phyloP scores from a whole-genome alignment of 129 eudicot genomes.

The Gnaphalium uliginosum region DNA sequence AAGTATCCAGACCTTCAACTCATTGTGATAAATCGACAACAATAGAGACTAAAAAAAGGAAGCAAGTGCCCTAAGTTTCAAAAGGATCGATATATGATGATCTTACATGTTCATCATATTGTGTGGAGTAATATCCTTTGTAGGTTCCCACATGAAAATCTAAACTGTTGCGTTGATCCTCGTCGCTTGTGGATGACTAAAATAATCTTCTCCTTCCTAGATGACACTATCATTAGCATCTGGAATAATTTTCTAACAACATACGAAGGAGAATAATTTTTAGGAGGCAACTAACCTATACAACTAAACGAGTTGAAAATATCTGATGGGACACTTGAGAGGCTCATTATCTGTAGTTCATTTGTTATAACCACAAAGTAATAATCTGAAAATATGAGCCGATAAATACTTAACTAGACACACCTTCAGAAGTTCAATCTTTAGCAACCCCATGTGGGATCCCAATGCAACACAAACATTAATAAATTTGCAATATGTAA shows the following conservation, averaged over 20 bases:
- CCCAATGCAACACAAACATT: too few relatives aligned
- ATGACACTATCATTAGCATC: neutral
- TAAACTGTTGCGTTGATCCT: constrained; percentile 90
- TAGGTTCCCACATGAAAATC: constrained; percentile 59
- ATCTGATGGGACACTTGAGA: neutral
- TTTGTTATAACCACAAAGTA: neutral
- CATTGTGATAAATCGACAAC: neutral
- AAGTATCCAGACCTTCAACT: neutral
- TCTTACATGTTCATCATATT: constrained; percentile 52
- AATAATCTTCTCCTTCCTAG: constrained; percentile 13
- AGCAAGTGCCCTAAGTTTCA: neutral
- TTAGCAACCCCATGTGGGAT: too few relatives aligned
- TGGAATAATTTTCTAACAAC: neutral
- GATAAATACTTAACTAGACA: too few relatives aligned
- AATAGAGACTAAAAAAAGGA: neutral
- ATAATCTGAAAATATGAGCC: too few relatives aligned
- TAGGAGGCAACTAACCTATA: neutral
- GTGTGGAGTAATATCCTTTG: constrained; percentile 45
- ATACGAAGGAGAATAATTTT: neutral
- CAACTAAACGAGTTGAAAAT: neutral
- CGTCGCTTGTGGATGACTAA: constrained; percentile 50
- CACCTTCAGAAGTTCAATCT: too few relatives aligned
- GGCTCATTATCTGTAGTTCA: neutral
- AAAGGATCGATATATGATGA: neutral
- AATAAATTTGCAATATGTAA: too few relatives aligned